A percentile compares a stretch with the other conserved stretches of the same genome.
These are phyloP conservation scores for Pythium biforme DNA, from an alignment of 352 stramenopile genomes.

Conservation along the genomic window DNA sequence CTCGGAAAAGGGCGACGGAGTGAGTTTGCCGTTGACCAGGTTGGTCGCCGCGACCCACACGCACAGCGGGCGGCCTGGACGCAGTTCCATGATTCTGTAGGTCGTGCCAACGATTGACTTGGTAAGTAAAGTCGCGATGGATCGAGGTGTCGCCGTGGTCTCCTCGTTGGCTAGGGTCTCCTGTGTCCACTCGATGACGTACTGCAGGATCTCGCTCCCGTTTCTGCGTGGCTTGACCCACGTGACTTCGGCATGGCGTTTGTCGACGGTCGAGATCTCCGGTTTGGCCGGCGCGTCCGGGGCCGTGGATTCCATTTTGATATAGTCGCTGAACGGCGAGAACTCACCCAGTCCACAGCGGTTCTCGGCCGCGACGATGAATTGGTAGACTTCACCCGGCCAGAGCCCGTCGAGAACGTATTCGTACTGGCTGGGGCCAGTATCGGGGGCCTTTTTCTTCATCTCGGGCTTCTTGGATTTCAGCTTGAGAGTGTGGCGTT, in stretches of 20 bases:
- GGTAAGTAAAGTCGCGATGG: slow-evolving; percentile 38
- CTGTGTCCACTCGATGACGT: slow-evolving; percentile 58
- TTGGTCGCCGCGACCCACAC: slow-evolving; percentile 63
- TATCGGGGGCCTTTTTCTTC: not conserved
- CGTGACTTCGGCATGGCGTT: slow-evolving; percentile 38
- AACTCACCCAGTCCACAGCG: slow-evolving; percentile 60
- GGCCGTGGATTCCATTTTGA: slow-evolving; percentile 65
- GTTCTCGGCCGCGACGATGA: slow-evolving; percentile 66
- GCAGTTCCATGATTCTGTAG: slow-evolving; percentile 41
- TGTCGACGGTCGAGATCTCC: slow-evolving; percentile 35
- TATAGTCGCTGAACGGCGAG: slow-evolving; percentile 63
- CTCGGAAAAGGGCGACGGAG: slow-evolving; percentile 43
- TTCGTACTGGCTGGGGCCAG: slow-evolving; percentile 16
- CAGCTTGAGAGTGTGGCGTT: not conserved
- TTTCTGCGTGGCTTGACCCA: slow-evolving; percentile 68
- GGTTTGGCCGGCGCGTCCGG: slow-evolving; percentile 47
- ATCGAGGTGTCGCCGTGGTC: not conserved
- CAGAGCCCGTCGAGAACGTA: slow-evolving; percentile 46
- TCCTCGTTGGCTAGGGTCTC: not conserved
- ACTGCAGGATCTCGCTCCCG: slow-evolving; percentile 70
- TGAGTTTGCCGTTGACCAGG: slow-evolving; percentile 55
- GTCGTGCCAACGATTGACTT: slow-evolving; percentile 48
- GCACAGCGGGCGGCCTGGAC: slow-evolving; percentile 36
- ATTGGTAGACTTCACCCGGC: slow-evolving; percentile 75
- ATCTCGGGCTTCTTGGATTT: not conserved